Conservation (phyloP, 2,329 filamentous ascomycete genomes). For the Penicillium sp. region DNA sequence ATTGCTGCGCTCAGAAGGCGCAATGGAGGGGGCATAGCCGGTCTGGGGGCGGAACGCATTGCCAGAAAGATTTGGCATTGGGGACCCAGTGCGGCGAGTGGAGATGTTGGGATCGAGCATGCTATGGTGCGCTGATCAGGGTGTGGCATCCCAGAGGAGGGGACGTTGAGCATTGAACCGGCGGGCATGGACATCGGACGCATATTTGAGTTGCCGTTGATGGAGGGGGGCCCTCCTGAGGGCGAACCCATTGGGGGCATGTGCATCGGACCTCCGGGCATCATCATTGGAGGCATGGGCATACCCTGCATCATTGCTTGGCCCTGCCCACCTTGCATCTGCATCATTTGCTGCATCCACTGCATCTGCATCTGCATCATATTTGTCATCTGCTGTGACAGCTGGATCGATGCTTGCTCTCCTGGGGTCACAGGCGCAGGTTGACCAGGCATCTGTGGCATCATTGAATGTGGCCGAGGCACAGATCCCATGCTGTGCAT, state of each 20-base stretch:
- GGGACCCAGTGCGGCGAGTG: slow-evolving; percentile 38
- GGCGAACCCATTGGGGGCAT: slow-evolving; percentile 13
- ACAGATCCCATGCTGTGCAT: slow-evolving; percentile 40
- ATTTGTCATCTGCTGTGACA: slow-evolving; percentile 80
- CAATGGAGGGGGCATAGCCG: slow-evolving; percentile 84
- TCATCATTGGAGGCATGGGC: slow-evolving; percentile 20
- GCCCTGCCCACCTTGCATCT: slow-evolving; percentile 61
- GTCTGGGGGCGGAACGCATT: slow-evolving; percentile 26
- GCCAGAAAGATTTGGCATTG: slow-evolving; percentile 37
- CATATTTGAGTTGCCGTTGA: slow-evolving; percentile 30
- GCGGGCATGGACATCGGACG: slow-evolving; percentile 54
- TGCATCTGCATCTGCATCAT: slow-evolving; percentile 96
- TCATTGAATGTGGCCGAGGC: slow-evolving; percentile 42
- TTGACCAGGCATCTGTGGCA: slow-evolving; percentile 30
- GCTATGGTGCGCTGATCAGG: slow-evolving; percentile 69
- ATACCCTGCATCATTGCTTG: slow-evolving; percentile 33
- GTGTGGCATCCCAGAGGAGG: slow-evolving; percentile 25
- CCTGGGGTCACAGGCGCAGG: slow-evolving; percentile 53
- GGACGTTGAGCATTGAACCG: slow-evolving; percentile 22
- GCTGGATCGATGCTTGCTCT: slow-evolving; percentile 75
- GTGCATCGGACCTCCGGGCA: slow-evolving; percentile 9
- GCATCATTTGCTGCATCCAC: slow-evolving; percentile 72
- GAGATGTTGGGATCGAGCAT: slow-evolving; percentile 70
- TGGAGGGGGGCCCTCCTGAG: slow-evolving; percentile 25
- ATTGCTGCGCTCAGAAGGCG: slow-evolving; percentile 93